Percentiles rank a stretch among this genome's conserved stretches.
These are phyloP conservation scores for Pythium phragmiticola DNA, from an alignment of 352 stramenopile species.

Conservation along the genomic window DNA sequence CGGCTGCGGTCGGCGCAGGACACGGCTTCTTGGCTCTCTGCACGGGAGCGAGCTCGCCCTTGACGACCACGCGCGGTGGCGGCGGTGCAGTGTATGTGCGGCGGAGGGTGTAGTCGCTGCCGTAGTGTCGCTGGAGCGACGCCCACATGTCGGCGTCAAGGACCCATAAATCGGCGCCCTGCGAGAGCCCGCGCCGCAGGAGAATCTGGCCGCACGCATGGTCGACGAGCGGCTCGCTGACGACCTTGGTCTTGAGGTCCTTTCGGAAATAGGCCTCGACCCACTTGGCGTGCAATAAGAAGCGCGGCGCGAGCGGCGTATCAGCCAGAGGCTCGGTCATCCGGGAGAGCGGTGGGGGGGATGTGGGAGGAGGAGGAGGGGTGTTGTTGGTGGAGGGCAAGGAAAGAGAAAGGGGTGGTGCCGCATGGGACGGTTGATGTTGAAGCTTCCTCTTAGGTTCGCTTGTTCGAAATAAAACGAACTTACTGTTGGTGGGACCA, in stretches of 20 bases:
- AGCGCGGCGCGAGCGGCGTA: neutral
- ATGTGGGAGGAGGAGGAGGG: neutral
- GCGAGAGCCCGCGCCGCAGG: conserved; percentile 22
- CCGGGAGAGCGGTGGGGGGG: neutral
- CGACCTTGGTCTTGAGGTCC: conserved; percentile 7
- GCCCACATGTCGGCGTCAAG: conserved; percentile 9
- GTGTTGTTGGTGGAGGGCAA: neutral
- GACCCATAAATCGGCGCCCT: conserved; percentile 28
- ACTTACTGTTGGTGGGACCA: neutral
- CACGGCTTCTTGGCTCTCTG: neutral
- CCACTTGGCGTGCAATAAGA: conserved; percentile 26
- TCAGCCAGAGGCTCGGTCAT: neutral
- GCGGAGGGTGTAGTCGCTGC: conserved; percentile 6
- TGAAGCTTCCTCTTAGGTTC: conserved; percentile 14
- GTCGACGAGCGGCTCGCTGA: conserved; percentile 28
- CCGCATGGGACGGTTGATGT: neutral
- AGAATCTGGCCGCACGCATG: conserved; percentile 20
- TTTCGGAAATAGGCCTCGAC: conserved; percentile 22
- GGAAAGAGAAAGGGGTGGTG: neutral
- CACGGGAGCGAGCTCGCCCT: neutral
- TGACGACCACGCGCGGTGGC: neutral
- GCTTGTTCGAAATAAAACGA: neutral
- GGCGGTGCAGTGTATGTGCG: neutral
- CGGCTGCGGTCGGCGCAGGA: neutral
- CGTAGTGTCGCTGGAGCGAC: neutral